Percentiles rank a stretch among this genome's conserved stretches.
Conservation (phyloP, 371 early-diverging fungal genomes). For the Saksenaea oblongispora region DNA sequence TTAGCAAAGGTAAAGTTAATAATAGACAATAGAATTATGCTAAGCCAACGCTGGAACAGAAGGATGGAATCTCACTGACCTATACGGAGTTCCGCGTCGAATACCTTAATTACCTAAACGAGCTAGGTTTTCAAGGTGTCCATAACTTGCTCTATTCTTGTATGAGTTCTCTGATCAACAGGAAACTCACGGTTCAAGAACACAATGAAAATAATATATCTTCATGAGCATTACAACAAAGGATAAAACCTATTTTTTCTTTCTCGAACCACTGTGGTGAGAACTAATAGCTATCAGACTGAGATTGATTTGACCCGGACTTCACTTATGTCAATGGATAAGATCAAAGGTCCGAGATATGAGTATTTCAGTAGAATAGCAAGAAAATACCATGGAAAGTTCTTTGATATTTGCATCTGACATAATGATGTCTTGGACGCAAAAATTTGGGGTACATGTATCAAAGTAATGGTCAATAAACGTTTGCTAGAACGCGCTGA, state of each 20-base stretch:
- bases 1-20: conserved; percentile 38
- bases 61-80: conserved; percentile 37
- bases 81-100: conserved; percentile 52
- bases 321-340: too few species aligned
- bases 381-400: too few species aligned
- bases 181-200: not conserved
- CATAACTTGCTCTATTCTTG: conserved; percentile 47
- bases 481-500: too few species aligned
- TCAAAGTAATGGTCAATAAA: too few species aligned
- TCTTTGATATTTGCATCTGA: too few species aligned
- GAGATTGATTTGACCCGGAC: too few species aligned
- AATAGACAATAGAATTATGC: not conserved
- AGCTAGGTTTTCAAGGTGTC: conserved; percentile 50
- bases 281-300: not conserved
- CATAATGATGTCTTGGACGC: too few species aligned
- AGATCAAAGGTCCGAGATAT: not conserved
- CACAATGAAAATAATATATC: too few species aligned
- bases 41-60: conserved; percentile 12
- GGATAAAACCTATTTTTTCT: not conserved
- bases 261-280: not conserved
- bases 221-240: not conserved
- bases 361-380: too few species aligned
- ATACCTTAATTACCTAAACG: conserved; percentile 46
- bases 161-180: conserved; percentile 40
- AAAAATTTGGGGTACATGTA: too few species aligned